Evolutionary conservation across 768 basidiomycete species (phyloP).

Genomic region (Tylopilus intermedius): DNA sequence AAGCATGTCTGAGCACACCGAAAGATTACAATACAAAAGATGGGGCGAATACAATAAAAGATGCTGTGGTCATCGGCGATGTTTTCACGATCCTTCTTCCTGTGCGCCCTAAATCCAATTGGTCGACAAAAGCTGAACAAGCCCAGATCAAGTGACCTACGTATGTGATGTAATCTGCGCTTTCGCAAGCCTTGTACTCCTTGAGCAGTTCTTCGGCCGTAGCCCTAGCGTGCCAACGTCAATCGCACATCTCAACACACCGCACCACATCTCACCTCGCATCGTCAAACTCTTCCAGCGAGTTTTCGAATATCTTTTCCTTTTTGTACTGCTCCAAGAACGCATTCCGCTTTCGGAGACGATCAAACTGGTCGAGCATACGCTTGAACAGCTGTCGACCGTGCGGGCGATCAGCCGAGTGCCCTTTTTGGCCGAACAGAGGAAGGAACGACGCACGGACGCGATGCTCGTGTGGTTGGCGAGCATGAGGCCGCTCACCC

Average conservation of each 20-base stretch:
- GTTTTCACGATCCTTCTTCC: slow-evolving; percentile 28
- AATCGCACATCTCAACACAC: not conserved
- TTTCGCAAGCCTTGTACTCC: slow-evolving; percentile 96
- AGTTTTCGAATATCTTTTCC: slow-evolving; percentile 91
- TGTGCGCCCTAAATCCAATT: slow-evolving; percentile 28
- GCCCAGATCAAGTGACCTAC: slow-evolving; percentile 36
- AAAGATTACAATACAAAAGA: slow-evolving; percentile 4
- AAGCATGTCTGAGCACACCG: slow-evolving; percentile 2
- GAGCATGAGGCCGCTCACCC: slow-evolving; percentile 96
- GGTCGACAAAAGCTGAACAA: not conserved
- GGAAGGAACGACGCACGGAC: slow-evolving; percentile 51
- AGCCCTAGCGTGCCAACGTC: slow-evolving; percentile 44
- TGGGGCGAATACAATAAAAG: not conserved
- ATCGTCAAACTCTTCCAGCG: slow-evolving; percentile 94
- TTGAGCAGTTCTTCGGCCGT: slow-evolving; percentile 84
- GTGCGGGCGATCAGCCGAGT: too few relatives aligned
- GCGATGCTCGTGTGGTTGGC: slow-evolving; percentile 99
- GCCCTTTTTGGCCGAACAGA: not conserved
- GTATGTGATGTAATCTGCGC: slow-evolving; percentile 88
- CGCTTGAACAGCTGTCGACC: slow-evolving; percentile 79
- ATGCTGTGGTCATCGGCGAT: not conserved
- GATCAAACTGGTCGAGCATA: slow-evolving; percentile 93
- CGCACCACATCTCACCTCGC: slow-evolving; percentile 60
- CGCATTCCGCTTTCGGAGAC: slow-evolving; percentile 80
- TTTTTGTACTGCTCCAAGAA: slow-evolving; percentile 98